phyloP scores from a whole-genome alignment of 2,329 filamentous ascomycete genomes.

The Aspergillus terreus region DNA sequence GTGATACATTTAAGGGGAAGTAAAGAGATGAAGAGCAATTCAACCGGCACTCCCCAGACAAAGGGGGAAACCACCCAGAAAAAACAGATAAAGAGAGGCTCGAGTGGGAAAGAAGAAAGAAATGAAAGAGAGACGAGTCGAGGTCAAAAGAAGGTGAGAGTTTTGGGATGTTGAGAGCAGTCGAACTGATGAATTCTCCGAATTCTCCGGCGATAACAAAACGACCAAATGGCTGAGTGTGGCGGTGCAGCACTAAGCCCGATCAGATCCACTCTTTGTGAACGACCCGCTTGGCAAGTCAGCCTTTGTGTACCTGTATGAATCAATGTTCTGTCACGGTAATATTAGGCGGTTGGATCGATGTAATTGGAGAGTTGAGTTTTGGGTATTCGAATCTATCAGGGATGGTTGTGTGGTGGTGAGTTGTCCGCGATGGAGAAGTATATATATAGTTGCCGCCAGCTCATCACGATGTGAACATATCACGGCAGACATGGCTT shows the following conservation, averaged over 20 bases:
- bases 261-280: not conserved
- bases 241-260: not conserved
- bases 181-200: not conserved
- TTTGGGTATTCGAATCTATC: too few relatives aligned
- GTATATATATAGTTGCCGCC: too few relatives aligned
- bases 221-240: not conserved
- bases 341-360: too few relatives aligned
- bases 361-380: too few relatives aligned
- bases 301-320: not conserved
- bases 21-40: not conserved
- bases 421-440: not conserved
- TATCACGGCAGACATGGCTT: too few relatives aligned
- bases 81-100: not conserved
- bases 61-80: not conserved
- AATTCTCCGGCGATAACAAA: not conserved
- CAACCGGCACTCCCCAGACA: not conserved
- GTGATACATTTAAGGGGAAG: slow-evolving; percentile 4
- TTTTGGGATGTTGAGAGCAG: not conserved
- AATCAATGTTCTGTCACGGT: too few relatives aligned
- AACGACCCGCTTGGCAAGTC: not conserved
- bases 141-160: slow-evolving; percentile 3
- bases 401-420: not conserved
- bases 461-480: too few relatives aligned
- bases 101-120: slow-evolving; percentile 3
- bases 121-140: not conserved